Evolutionary conservation across 192 early-diverging fungal species (phyloP), one percentile per base, ranked within the genome.

Genomic region (Chytriomyces confervae): DNA sequence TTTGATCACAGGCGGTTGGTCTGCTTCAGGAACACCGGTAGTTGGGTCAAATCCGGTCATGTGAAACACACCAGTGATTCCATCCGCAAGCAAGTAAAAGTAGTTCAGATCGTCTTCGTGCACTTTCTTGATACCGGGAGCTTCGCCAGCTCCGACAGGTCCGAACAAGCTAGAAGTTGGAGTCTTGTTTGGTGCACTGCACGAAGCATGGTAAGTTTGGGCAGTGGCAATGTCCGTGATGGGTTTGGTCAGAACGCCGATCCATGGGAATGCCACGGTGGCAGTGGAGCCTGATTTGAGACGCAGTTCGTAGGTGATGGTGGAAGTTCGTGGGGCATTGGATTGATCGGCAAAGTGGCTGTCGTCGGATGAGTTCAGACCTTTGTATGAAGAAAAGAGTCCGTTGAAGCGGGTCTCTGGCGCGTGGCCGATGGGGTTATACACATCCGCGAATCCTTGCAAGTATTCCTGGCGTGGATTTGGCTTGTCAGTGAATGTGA

Each of bases 351-450:
- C 48, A 13, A 51, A 72, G 47, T n/a, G 10, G 24, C 18, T n/a
- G 10, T 51, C 8, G 5, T n/a, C 70, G 20, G 16, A 20, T 10
- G n/a, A n/a, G 53, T 72, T 72, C 13, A 16, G 11, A 13, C 67
- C 13, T n/a, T 45, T 36, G 70, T 72, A 72, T 5, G 50, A 27
- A 9, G 49, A 23, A 50, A 77, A 66, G 9, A 68, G 20, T 0
- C 13, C 18, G 66, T 77, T 77, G 76, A 77, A 69, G 24, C 76
- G 63, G 7, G 64, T 68, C 46, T 77, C 76, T 3, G 76, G 76
- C 10, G 62, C 63, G 29, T 53, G 62, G 43, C 13, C 18, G 47
- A 50, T n/a, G 27, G 66, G 49, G 29, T 10, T 23, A 48, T 68
- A 68, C 3, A 27, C 24, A 45, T 77, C 76, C 0, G 76, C 65